A percentile compares a stretch with the other conserved stretches of the same genome.
Evolutionary conservation across 2,329 filamentous ascomycete genomes (phyloP).

Genomic region (Colletotrichum sp.): DNA sequence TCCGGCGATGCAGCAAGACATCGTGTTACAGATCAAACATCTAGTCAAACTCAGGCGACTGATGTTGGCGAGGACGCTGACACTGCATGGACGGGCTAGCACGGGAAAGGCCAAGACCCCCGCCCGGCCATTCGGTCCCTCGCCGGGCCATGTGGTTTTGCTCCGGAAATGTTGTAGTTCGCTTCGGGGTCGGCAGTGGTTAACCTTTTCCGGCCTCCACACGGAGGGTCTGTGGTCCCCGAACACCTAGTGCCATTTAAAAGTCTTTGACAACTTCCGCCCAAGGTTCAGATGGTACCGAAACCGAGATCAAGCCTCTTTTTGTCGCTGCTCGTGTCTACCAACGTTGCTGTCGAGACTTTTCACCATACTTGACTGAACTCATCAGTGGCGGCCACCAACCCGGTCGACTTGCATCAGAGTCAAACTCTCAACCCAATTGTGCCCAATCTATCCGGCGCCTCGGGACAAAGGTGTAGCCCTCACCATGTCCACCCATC

Average conservation of each 20-base stretch:
- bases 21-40: not conserved
- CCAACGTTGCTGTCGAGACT: not conserved
- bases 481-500: conserved; percentile 8
- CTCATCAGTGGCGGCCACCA: conserved; percentile 10
- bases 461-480: not conserved
- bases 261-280: not conserved
- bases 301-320: not conserved
- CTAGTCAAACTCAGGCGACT: not conserved
- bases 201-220: conserved; percentile 10
- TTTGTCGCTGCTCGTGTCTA: not conserved
- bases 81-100: not conserved
- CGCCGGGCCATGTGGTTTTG: conserved; percentile 8
- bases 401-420: not conserved
- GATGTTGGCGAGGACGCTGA: not conserved
- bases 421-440: not conserved
- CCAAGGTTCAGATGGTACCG: not conserved
- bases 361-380: not conserved
- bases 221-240: not conserved
- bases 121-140: not conserved
- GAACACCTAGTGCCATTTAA: not conserved
- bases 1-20: conserved; percentile 15
- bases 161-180: conserved; percentile 13
- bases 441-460: not conserved
- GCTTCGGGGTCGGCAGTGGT: not conserved
- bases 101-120: not conserved